A percentile compares a stretch with the other conserved stretches of the same genome.
phyloP scores from a whole-genome alignment of 495 filamentous ascomycete species.

The Aspergillus baeticus region DNA sequence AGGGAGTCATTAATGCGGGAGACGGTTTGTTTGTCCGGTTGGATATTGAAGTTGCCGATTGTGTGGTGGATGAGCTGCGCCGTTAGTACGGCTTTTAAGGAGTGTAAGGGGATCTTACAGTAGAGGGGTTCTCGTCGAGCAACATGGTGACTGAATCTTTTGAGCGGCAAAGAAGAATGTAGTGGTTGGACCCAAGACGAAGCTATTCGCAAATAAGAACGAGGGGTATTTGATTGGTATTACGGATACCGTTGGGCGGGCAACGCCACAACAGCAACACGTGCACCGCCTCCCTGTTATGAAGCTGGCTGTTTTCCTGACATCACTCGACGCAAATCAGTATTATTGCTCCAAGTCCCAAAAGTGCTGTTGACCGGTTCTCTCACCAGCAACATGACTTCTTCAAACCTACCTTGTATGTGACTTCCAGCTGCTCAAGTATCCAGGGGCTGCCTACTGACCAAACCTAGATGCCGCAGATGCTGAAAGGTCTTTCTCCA shows the following conservation, averaged over 20 bases:
- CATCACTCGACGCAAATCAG: not conserved
- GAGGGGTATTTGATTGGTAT: constrained; percentile 18
- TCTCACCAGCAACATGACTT: constrained; percentile 44
- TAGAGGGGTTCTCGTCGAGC: constrained; percentile 92
- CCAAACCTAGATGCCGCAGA: constrained; percentile 81
- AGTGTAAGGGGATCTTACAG: constrained; percentile 48
- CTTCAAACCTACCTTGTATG: constrained; percentile 69
- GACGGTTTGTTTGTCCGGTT: constrained; percentile 79
- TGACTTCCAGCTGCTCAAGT: constrained; percentile 21
- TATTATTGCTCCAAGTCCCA: not conserved
- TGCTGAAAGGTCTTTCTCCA: constrained; percentile 74
- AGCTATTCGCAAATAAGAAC: constrained; percentile 4
- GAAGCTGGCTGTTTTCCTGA: constrained; percentile 2
- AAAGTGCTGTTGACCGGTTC: not conserved
- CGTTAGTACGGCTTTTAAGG: constrained; percentile 18
- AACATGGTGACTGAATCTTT: constrained; percentile 63
- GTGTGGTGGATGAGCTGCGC: constrained; percentile 83
- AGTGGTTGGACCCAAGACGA: not conserved
- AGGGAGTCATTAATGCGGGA: constrained; percentile 85
- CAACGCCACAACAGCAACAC: constrained; percentile 42
- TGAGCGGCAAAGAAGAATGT: not conserved
- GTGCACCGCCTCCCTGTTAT: constrained; percentile 42
- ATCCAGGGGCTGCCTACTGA: constrained; percentile 10
- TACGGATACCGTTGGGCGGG: constrained; percentile 42
- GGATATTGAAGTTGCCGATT: constrained; percentile 90